Base-by-base conservation (phyloP, 192 early-diverging fungal genomes). In the Mortierella claussenii region DNA sequence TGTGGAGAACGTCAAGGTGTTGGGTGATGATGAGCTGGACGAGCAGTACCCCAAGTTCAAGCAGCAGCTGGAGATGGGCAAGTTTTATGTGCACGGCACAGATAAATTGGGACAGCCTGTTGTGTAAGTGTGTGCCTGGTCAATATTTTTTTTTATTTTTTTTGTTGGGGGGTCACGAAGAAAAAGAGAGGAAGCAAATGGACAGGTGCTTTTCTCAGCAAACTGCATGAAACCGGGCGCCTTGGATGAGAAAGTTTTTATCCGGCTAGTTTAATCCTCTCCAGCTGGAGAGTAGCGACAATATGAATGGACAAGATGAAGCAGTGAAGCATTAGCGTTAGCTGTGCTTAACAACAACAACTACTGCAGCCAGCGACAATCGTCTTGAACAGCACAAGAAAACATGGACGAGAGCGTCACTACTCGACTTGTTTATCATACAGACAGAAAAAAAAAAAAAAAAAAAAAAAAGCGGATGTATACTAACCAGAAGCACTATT, bases 61-160 rank as follows among this genome's bases (percentile, higher is more conserved):
- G 55, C 15, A 64, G 13, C 80, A 87, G 57, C 62, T 88, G 33
- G 62, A 73, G 36, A 75, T 68, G 57, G 84, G 83, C 27, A 88
- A 86, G 68, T 81, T 78, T 62, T 80, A 64, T 46, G 28, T 83
- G 13, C 76, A 82, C 78, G 85, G 87, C 8, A 79, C 80, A n/a
- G 85, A 86, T 45, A 85, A 82, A 32, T 53, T 48, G 2, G 80
- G 80, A 6, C 82, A 82, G 42, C 83, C 83, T 42, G 68, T 88
- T 47, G 80, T 73, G 87, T 88, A 82, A 79, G 85, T 71, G 5
- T 27, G 12, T n/a, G n/a, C n/a, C n/a, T 31, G 7, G 32, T 58
- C 7, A 1, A 30, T 52, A 13, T 20, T 40, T 40, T 42, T 18
- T 52, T 64, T 32, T n/a, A 15, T 64, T 52, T 43, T 30, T 54